Evolutionary conservation across 1,139 yeast species (phyloP), one percentile per base, ranked within the genome.

Genomic region (Taiozyma sp.): DNA sequence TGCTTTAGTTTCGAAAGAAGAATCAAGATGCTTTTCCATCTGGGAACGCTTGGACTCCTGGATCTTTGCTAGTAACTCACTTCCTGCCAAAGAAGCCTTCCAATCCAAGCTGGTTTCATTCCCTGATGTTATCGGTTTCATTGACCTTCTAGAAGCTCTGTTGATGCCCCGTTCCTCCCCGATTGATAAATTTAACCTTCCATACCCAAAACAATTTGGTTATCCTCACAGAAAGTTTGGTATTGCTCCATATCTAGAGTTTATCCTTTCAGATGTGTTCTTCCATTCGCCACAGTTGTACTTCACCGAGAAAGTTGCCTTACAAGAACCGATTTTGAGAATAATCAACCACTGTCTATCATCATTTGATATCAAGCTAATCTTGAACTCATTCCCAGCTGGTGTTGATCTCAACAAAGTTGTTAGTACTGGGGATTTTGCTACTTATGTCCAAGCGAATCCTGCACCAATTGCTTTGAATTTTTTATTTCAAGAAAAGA

Each of bases 181-280:
- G 2, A 73, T 75, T 56, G 71, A 76, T 1, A 71, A 73, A 39
- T 67, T 74, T 48, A 56, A 65, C 2, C 65, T 80, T n/a, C 75
- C 83, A 14, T 87, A 76, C 60, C 96, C 96, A 1, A 65, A 73
- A 8, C 81, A 79, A 51, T 67, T 90, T 30, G 96, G 97, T 0
- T 67, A 66, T 16, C 73, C 75, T 1, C 80, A 83, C 57, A 75
- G 96, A 61, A 79, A 76, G 47, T 69, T 75, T 16, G 96, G 97
- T 3, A 69, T 90, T 12, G 83, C 92, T 82, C 92, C 96, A 4
- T 92, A 91, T 60, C 70, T 88, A 50, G 95, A 89, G 53, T 90
- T 80, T 60, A 65, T 90, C 28, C 66, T 87, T 42, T 69, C 76
- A n/a, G 87, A 86, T 44, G 80, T 90, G 1, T 80, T 92, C 58